Conservation (phyloP, 306 rosid genomes). For the Ochetophila trinervis region DNA sequence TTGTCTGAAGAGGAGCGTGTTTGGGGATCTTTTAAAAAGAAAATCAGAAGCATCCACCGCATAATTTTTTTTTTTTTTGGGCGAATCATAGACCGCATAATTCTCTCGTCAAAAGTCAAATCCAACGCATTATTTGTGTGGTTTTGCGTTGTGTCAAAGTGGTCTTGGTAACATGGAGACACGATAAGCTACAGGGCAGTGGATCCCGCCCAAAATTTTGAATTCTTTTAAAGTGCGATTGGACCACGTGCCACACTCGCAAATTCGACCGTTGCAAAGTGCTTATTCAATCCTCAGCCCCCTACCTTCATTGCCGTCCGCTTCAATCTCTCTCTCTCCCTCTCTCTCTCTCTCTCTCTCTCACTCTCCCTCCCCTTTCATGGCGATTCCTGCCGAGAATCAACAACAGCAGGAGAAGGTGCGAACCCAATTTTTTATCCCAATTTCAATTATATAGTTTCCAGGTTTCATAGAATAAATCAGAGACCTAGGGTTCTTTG, state of each 20-base stretch:
- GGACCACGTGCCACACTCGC: slow-evolving; percentile 42
- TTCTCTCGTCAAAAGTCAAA: no score
- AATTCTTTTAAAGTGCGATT: slow-evolving; percentile 31
- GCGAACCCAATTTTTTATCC: background rate
- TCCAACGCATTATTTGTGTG: no score
- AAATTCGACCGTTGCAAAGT: slow-evolving; percentile 82
- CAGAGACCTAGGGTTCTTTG: slow-evolving; percentile 20
- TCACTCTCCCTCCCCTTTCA: slow-evolving; percentile 23
- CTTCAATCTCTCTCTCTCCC: slow-evolving; percentile 19
- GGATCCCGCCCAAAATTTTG: slow-evolving; percentile 26
- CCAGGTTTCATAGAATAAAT: slow-evolving; percentile 5
- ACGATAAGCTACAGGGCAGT: background rate
- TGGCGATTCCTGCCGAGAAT: slow-evolving; percentile 79
- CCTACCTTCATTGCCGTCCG: slow-evolving; percentile 9
- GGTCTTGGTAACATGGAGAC: no score
- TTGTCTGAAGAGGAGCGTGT: no score
- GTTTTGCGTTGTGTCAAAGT: no score
- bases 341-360: slow-evolving; percentile 17
- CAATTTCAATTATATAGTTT: background rate
- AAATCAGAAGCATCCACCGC: no score
- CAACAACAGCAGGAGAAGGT: slow-evolving; percentile 57
- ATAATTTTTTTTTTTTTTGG: no score
- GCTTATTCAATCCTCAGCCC: slow-evolving; percentile 22
- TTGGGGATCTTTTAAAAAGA: no score
- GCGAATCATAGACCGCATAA: no score